phyloP scores from a whole-genome alignment of 225 moss, liverwort and hornwort genomes.

The Neckera pumila region DNA sequence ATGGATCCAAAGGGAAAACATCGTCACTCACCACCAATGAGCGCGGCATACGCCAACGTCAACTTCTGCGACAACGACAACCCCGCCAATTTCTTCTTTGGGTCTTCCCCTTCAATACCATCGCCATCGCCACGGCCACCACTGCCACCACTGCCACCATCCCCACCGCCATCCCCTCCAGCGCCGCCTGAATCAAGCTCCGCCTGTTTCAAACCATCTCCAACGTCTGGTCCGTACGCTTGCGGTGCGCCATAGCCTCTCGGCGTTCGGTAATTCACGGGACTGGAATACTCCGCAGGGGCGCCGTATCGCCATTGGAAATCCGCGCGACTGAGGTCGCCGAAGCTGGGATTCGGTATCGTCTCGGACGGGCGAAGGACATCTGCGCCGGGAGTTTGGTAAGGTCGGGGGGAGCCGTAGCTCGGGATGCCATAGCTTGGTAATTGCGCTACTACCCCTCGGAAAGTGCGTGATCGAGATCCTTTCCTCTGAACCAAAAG shows the following conservation, averaged over 20 bases:
- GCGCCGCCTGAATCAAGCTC: constrained; percentile 29
- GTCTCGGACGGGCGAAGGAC: constrained; percentile 5
- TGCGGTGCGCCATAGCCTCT: constrained; percentile 18
- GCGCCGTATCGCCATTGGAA: constrained; percentile 25
- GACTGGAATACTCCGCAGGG: constrained; percentile 30
- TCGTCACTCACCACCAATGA: constrained; percentile 55
- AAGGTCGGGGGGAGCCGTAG: constrained; percentile 25
- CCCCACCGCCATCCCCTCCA: neutral
- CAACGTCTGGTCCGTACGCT: constrained; percentile 15
- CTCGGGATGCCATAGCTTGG: constrained; percentile 24
- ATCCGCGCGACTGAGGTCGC: neutral
- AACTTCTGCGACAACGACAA: constrained; percentile 77
- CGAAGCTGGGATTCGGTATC: constrained; percentile 4
- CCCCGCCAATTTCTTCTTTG: constrained; percentile 13
- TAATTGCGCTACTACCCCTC: neutral
- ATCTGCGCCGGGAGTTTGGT: constrained; percentile 13
- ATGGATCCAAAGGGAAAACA: neutral
- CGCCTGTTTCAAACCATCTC: constrained; percentile 6
- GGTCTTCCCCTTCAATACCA: constrained; percentile 1
- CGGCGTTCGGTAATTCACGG: constrained; percentile 24
- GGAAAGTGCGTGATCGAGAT: neutral
- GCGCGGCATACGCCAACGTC: constrained; percentile 67
- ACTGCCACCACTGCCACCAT: constrained; percentile 4
- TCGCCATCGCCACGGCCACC: constrained; percentile 1
- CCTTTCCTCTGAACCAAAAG: neutral